Conservation (phyloP, 2,329 filamentous ascomycete genomes). For the Endocalyx cinctus region DNA sequence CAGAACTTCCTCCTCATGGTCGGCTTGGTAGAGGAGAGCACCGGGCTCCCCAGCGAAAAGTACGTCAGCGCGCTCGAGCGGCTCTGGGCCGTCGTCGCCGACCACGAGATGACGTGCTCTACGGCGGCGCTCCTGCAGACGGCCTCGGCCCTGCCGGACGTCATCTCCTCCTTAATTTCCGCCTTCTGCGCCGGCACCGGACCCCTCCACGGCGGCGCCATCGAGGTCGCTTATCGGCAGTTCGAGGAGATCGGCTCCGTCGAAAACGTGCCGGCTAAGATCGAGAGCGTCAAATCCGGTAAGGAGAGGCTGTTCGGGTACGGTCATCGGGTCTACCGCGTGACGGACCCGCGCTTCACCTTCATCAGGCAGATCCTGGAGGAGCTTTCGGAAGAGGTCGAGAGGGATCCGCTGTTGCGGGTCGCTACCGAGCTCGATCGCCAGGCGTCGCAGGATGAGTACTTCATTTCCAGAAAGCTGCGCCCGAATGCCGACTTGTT, state of each 20-base stretch:
- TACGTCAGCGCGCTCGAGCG: slow-evolving; percentile 12
- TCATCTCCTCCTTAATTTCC: slow-evolving; percentile 11
- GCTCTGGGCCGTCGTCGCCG: slow-evolving; percentile 12
- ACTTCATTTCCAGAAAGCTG: slow-evolving; percentile 16
- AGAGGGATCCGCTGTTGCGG: slow-evolving; percentile 12
- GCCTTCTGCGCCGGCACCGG: slow-evolving; percentile 13
- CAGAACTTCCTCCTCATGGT: slow-evolving; percentile 17
- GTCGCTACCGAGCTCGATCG: slow-evolving; percentile 14
- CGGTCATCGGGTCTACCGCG: slow-evolving; percentile 16
- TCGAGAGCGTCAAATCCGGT: slow-evolving; percentile 12
- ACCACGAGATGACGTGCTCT: slow-evolving; percentile 18
- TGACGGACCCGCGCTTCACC: slow-evolving; percentile 15
- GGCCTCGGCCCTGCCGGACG: slow-evolving; percentile 13
- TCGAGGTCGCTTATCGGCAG: slow-evolving; percentile 16
- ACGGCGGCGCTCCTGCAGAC: slow-evolving; percentile 15
- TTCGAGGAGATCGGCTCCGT: slow-evolving; percentile 13
- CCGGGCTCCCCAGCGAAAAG: slow-evolving; percentile 9
- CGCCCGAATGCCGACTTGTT: slow-evolving; percentile 16
- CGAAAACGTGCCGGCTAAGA: slow-evolving; percentile 11
- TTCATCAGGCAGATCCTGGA: slow-evolving; percentile 12
- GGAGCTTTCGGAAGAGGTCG: slow-evolving; percentile 10
- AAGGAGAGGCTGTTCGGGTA: slow-evolving; percentile 17
- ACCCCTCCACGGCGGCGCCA: slow-evolving; percentile 16
- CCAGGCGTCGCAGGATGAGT: slow-evolving; percentile 14
- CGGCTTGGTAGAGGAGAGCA: slow-evolving; percentile 13